Conservation (phyloP, 73 alveolate genomes). For the Uronychia binucleata region DNA sequence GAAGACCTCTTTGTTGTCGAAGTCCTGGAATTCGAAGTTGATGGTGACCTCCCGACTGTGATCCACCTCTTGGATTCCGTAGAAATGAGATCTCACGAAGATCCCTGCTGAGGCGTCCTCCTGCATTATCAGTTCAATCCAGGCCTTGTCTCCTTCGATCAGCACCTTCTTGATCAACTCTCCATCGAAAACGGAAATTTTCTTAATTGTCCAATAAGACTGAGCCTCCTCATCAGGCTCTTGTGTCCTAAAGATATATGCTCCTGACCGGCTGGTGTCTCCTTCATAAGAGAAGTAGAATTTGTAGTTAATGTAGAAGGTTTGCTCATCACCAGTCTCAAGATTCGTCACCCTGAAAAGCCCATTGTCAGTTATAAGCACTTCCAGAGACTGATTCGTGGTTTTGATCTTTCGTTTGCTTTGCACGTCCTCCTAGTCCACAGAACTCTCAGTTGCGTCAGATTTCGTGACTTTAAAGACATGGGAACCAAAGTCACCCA, state of each 20-base stretch:
- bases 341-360: neutral
- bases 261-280: constrained; percentile 19
- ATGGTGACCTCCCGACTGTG: constrained; percentile 54
- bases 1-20: constrained; percentile 81
- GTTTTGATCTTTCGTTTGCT: no score
- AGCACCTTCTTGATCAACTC: no score
- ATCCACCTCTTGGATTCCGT: constrained; percentile 42
- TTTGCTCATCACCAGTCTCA: neutral
- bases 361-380: neutral
- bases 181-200: no score
- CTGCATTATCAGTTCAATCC: no score
- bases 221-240: no score
- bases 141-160: no score
- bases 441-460: constrained; percentile 59
- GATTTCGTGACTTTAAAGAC: constrained; percentile 14
- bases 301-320: constrained; percentile 13
- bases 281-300: constrained; percentile 33
- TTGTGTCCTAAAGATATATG: constrained; percentile 32
- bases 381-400: neutral
- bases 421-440: constrained; percentile 28
- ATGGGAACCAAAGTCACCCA: constrained; percentile 5
- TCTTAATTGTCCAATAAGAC: no score
- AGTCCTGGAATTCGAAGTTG: constrained; percentile 29
- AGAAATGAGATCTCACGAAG: no score
- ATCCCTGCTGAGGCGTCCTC: no score